Evolutionary conservation across 2,329 filamentous ascomycete species (phyloP), one percentile per base, ranked within the genome.

Genomic region (Dothiorella sarmentorum): DNA sequence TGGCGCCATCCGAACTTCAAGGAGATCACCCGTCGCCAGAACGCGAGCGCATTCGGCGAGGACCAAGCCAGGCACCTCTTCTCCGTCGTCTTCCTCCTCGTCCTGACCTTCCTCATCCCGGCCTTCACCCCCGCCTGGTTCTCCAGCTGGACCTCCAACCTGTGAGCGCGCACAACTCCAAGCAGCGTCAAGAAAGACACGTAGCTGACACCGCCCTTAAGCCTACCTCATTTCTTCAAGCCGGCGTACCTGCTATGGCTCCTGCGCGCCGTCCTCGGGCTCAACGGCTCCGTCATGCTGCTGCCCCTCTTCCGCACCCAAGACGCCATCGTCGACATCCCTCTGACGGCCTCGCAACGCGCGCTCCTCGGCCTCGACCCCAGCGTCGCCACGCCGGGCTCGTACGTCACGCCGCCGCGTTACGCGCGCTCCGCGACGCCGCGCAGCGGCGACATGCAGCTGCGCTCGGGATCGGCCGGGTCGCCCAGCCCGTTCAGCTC

Each of bases 1-100:
- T 99, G 94, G 93, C 85, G 86, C 68, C 94, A 99, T 72, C 94
- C 94, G 31, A 86, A 88, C 63, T 82, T 97, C 63, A 83, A 91
- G 67, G 93, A 97, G 75, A 95, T 99, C 70, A 85, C 89, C 15
- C 83, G 83, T 62, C 86, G 94, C 53, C 89, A 91, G 69, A 87
- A 90, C 71, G 87, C 86, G 18, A 85, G 86, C 13, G 89, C 82
- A 47, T 96, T 97, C 71, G 85, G 86, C 58, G 86, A 92, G 65
- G 84, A 83, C 70, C 93, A 96, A 64, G 75, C 94, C 49, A 82
- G 80, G 61, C 83, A 80, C 56, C 85, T 96, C 53, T 69, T 85
- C 27, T 85, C 86, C 74, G 96, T 95, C 71, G 71, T 81, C 1
- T 75, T 72, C 9, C 78, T 85, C 35, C 69, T 89, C 37, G 38